Evolutionary conservation across 2,329 filamentous ascomycete genomes (phyloP), one percentile per base, ranked within the genome.

Genomic region (Beauveria brongniartii): DNA sequence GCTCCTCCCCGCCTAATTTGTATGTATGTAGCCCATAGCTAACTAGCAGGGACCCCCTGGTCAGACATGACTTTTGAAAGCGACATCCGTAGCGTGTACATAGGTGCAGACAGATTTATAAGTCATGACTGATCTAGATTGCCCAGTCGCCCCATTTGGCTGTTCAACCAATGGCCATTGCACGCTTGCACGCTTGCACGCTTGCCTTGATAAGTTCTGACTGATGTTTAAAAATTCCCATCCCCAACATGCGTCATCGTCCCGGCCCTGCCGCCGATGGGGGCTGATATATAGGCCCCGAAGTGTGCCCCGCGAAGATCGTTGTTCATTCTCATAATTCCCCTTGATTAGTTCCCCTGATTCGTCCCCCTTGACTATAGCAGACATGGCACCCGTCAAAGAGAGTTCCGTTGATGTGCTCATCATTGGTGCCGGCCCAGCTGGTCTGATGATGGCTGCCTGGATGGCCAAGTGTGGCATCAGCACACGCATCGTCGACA

Each of bases 371-470:
- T 14, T 28, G 18, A 14, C 5, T 2, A 10, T 14, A 0, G 16
- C 10, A 46, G 8, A 20, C 20, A 56, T 56, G 54, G 14, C n/a
- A 1, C 3, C 43, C 12, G 18, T 37, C 8, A 37, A 37, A 18
- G 56, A 62, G 28, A 62, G 46, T 14, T 28, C 26, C 34, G 56
- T 75, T 65, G 77, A 79, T 65, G 75, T 74, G 28, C 72, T 80
- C 51, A 71, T 81, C 54, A 70, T 81, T 12, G 78, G 78, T 24
- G 78, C 75, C 56, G 78, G 78, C 4, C 77, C 78, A 4, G 72
- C 77, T 5, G 78, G 78, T 9, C 72, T 80, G 5, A 73, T 74
- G 59, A 72, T 73, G 5, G 71, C 78, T 26, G 75, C 74, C 43
- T 73, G 71, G 59, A 72, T 81, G n/a, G 76, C 74, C 24, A 64